These are phyloP conservation scores for Talaromyces proteolyticus DNA, from an alignment of 495 filamentous ascomycete species.

Conservation along the genomic window DNA sequence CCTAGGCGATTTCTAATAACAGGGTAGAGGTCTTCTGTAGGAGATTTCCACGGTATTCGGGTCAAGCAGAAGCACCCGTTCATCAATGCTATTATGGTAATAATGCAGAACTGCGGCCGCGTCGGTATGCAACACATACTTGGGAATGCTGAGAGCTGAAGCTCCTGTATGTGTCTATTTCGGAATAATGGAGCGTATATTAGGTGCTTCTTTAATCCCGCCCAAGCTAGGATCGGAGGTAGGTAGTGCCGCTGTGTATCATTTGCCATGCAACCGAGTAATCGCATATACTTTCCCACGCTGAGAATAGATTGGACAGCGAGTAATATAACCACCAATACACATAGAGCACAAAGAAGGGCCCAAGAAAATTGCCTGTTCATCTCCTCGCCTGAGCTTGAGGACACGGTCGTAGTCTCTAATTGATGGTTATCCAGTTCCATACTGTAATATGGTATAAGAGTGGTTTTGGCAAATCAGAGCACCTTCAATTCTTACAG, in stretches of 20 bases:
- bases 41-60: neutral
- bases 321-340: neutral
- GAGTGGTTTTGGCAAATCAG: neutral
- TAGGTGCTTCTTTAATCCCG: neutral
- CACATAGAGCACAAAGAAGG: neutral
- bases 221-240: neutral
- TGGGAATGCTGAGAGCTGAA: neutral
- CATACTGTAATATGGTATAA: too few relatives aligned
- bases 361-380: neutral
- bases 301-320: neutral
- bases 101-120: neutral
- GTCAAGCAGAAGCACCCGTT: neutral
- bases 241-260: neutral
- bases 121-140: neutral
- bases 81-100: neutral
- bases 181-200: neutral
- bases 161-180: neutral
- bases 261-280: neutral
- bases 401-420: neutral
- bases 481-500: neutral
- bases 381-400: neutral
- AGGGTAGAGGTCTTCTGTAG: neutral
- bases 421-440: too few relatives aligned
- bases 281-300: neutral
- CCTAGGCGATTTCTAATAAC: slow-evolving; percentile 68